Base-by-base conservation (phyloP, 441 rosid genomes). In the Hura crepitans region DNA sequence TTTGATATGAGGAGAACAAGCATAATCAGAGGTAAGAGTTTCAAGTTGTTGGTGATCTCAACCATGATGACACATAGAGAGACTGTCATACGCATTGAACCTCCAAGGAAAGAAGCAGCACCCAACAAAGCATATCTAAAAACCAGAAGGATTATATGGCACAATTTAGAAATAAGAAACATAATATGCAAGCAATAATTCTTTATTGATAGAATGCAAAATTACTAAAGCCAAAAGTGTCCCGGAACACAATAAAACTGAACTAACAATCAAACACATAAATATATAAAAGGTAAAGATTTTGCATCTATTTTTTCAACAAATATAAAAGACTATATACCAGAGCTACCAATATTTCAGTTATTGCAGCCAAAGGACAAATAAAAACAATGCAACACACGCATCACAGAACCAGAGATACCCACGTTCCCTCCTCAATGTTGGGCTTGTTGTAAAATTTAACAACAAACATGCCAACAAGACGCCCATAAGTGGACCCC, bases 341-440 rank as follows among this genome's bases (percentile, higher is more conserved):
- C 14, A 20, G 7, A 12, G 2, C 14, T 55, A 65, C 28, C 47
- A 43, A 42, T 4, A 30, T 37, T n/a, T 4, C 8, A 13, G 45
- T 28, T 20, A 58, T 8, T 58, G 53, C 35, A 33, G n/a, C 20
- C 31, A n/a, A 66, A 55, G 7, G 46, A n/a, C 31, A 10, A 54
- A 62, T 13, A 39, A 25, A 10, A 55, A 39, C 43, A n/a, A 45
- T 8, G 6, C 43, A 23, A 30, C 22, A n/a, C 62, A 57, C 17
- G 27, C 5, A 35, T 66, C 37, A 46, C 23, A 45, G 64, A 62
- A 68, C 54, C 46, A 72, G 68, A 50, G 73, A 78, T 53, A 83
- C 99, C 89, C 77, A 95, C 98, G 98, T 92, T 83, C 98, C 99
- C 83, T 95, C 98, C 81, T 95, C 99, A 80, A 95, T 88, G 78